A percentile compares a stretch with the other conserved stretches of the same genome.
Conservation (phyloP, 2,329 filamentous ascomycete genomes). For the Fusarium concolor region DNA sequence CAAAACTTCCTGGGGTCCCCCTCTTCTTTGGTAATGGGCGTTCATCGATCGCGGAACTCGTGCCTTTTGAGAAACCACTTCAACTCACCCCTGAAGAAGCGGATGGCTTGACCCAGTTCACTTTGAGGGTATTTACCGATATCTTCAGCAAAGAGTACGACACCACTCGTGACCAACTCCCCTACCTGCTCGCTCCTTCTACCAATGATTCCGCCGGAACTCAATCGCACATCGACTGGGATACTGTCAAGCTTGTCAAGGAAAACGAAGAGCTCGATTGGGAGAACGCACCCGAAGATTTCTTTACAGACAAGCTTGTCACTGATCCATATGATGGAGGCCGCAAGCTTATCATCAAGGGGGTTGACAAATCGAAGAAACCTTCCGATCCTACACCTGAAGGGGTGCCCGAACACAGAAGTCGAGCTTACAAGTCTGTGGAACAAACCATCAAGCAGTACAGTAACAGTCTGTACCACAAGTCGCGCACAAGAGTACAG, state of each 20-base stretch:
- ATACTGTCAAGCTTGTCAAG: slow-evolving; percentile 58
- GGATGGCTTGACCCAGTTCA: slow-evolving; percentile 75
- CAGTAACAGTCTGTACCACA: slow-evolving; percentile 79
- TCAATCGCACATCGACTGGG: slow-evolving; percentile 69
- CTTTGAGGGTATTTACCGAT: slow-evolving; percentile 80
- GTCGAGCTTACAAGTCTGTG: slow-evolving; percentile 56
- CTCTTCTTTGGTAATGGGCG: slow-evolving; percentile 77
- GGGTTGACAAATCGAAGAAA: slow-evolving; percentile 67
- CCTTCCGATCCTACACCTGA: slow-evolving; percentile 74
- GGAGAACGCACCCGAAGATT: slow-evolving; percentile 58
- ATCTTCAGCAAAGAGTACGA: slow-evolving; percentile 91
- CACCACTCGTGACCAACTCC: slow-evolving; percentile 69
- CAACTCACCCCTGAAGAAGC: slow-evolving; percentile 58
- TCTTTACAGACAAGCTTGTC: slow-evolving; percentile 66
- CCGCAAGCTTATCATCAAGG: slow-evolving; percentile 68
- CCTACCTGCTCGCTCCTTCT: slow-evolving; percentile 84
- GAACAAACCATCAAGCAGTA: slow-evolving; percentile 81
- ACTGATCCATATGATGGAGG: slow-evolving; percentile 71
- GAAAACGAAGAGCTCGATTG: slow-evolving; percentile 52
- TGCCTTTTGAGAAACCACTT: slow-evolving; percentile 58
- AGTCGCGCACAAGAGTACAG: slow-evolving; percentile 60
- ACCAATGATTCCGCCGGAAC: neutral
- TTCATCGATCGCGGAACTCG: slow-evolving; percentile 67
- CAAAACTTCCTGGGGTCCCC: slow-evolving; percentile 73
- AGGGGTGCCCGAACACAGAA: slow-evolving; percentile 60